Evolutionary conservation across 192 early-diverging fungal species (phyloP), one percentile per base, ranked within the genome.

Genomic region (Gonapodya sp.): DNA sequence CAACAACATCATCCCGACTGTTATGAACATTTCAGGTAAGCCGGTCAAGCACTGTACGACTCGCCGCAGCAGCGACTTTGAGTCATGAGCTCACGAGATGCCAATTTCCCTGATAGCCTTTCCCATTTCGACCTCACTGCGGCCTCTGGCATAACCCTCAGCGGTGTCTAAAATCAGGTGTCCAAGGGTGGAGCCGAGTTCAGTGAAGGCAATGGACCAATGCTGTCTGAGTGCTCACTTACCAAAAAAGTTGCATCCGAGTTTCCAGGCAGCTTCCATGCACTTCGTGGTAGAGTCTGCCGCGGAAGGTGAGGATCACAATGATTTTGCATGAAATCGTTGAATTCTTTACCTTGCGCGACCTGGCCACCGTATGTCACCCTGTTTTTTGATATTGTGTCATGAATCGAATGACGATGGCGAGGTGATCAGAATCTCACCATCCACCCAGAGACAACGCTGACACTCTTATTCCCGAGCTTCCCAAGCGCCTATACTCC

Each of bases 401-500:
- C 46, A 24, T 8, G 46, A 64, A 64, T 8, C 8, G 46, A 64
- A 16, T 64, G 46, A 24, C 8, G 46, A 64, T 64, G 8, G n/a
- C 46, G 46, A 64, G 46, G 46, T 64, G 8, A 64, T 8, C 46
- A 64, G 8, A 8, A 64, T 8, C 46, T 78, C n/a, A 83, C 87
- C 83, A 88, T 8, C 85, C 85, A 31, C 94, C 94, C 1, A 95
- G 86, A 1, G 91, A 91, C 1, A 94, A 80, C 64, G 85, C 86
- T 18, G 90, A 93, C 31, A 96, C 92, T 83, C 92, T 93, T 35
- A 96, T 89, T 0, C 94, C 94, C 78, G 90, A 91, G 34, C 86
- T 83, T 79, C 94, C 94, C 36, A 96, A 87, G 82, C 88, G 92
- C 35, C 93, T 89, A 86, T 94, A 96, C 82, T 96, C 89, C 94